Conservation (phyloP, 306 rosid species). For the Corylus americana region DNA sequence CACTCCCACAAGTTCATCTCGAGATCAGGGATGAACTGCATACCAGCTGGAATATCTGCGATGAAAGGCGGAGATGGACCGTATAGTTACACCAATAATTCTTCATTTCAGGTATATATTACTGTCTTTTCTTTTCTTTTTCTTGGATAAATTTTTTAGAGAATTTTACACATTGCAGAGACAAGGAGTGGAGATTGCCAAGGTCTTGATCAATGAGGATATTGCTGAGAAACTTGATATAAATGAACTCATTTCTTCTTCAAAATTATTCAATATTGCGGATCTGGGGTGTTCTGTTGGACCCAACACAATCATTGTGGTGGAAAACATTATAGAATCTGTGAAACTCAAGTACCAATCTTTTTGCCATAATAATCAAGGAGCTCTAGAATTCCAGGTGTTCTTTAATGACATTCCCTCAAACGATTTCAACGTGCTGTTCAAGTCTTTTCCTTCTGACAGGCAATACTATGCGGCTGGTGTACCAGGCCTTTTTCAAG, state of each 20-base stretch:
- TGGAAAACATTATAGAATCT: not conserved
- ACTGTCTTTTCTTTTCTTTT: not conserved
- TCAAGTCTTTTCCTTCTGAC: not conserved
- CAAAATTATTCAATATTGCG: not conserved
- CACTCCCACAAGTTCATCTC: not conserved
- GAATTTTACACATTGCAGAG: not conserved
- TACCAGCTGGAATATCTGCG: not conserved
- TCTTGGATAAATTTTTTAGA: not conserved
- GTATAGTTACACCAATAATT: not conserved
- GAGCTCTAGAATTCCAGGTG: conserved; percentile 1
- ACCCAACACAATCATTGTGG: not conserved
- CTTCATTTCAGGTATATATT: not conserved
- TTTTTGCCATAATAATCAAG: no score
- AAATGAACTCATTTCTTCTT: not conserved
- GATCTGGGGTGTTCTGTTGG: conserved; percentile 9
- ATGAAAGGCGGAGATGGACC: not conserved
- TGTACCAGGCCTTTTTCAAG: conserved; percentile 5
- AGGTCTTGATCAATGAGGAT: not conserved
- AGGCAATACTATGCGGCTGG: not conserved
- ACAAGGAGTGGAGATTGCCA: not conserved
- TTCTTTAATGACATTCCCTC: conserved; percentile 15
- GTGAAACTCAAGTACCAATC: not conserved
- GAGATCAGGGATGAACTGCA: not conserved
- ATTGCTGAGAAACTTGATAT: not conserved
- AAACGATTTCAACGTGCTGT: conserved; percentile 19